These are phyloP conservation scores for Hyparrhenia diplandra DNA, from an alignment of 176 grass and related monocot species.

Conservation along the genomic window DNA sequence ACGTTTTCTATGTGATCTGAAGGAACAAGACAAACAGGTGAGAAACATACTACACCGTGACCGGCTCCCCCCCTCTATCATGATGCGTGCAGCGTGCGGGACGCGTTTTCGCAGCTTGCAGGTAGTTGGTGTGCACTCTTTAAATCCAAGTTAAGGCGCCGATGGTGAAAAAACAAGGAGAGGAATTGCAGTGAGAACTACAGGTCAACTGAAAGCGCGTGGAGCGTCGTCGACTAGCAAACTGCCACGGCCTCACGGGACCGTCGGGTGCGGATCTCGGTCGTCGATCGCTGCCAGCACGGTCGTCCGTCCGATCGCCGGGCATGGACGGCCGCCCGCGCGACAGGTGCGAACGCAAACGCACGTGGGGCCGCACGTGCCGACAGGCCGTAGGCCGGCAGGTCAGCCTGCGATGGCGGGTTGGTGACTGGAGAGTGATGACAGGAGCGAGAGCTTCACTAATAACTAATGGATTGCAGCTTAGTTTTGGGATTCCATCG, in stretches of 20 bases:
- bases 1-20: not conserved
- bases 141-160: conserved; percentile 6
- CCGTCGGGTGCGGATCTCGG: conserved; percentile 46
- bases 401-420: not conserved
- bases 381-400: not conserved
- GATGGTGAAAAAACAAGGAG: not conserved
- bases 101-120: conserved; percentile 48
- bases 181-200: conserved; percentile 16
- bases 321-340: not conserved
- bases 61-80: not conserved
- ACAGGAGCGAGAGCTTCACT: not conserved
- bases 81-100: conserved; percentile 6
- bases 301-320: conserved; percentile 28
- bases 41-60: not conserved
- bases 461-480: conserved; percentile 20
- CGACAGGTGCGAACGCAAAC: conserved; percentile 10
- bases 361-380: conserved; percentile 33
- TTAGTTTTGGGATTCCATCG: not conserved
- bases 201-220: conserved; percentile 53
- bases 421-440: not conserved
- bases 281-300: conserved; percentile 12
- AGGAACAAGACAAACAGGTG: not conserved
- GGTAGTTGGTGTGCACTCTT: conserved; percentile 38
- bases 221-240: not conserved
- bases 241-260: conserved; percentile 1